These are phyloP conservation scores for Gillenia trifoliata DNA, from an alignment of 306 rosid species.

Conservation along the genomic window DNA sequence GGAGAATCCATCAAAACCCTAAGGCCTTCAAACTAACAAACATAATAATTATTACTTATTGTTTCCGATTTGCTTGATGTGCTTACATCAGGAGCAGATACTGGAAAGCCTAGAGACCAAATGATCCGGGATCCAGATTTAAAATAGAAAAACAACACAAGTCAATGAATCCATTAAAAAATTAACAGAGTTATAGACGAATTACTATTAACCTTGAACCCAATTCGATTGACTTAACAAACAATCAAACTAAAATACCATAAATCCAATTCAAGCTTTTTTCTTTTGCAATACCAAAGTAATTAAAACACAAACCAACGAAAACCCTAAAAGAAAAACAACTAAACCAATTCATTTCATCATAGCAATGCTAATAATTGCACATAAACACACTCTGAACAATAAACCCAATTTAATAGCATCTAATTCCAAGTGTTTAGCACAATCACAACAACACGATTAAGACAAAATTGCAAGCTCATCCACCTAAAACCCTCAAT, in stretches of 20 bases:
- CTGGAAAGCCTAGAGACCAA: neutral
- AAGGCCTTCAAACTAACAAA: neutral
- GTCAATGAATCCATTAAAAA: neutral
- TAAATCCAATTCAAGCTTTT: neutral
- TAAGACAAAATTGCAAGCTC: neutral
- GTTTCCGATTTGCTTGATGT: neutral
- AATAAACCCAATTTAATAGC: neutral
- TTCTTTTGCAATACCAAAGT: neutral
- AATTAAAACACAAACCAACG: neutral
- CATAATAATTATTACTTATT: neutral
- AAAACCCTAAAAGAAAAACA: neutral
- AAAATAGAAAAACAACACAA: neutral
- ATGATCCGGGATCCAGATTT: slow-evolving; percentile 1
- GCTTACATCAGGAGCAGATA: neutral
- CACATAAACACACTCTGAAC: neutral
- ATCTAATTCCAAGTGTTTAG: neutral
- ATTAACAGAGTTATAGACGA: neutral
- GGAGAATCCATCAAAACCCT: slow-evolving; percentile 51
- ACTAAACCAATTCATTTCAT: neutral
- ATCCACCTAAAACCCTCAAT: neutral
- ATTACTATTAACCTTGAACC: neutral
- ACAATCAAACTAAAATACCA: neutral
- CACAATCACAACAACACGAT: neutral
- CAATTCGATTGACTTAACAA: neutral
- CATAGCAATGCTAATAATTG: neutral